A percentile compares a stretch with the other conserved stretches of the same genome.
Evolutionary conservation across 2,329 filamentous ascomycete genomes (phyloP).

Genomic region (Diaporthe longicolla): DNA sequence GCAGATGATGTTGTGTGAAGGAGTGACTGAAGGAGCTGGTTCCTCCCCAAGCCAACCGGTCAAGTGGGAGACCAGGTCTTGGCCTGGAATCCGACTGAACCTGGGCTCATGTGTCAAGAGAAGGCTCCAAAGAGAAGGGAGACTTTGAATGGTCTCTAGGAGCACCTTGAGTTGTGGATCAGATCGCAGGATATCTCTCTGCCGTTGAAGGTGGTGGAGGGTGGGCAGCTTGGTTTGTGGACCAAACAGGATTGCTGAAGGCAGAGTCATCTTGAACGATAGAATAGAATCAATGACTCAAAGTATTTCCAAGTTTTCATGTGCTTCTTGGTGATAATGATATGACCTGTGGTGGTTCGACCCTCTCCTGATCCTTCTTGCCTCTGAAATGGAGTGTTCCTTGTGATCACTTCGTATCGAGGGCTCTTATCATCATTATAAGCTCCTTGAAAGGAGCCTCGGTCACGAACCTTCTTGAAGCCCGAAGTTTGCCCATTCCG

Average conservation of each 20-base stretch:
- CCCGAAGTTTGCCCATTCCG: background rate
- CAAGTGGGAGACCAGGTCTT: background rate
- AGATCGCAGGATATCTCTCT: background rate
- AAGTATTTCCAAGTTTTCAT: background rate
- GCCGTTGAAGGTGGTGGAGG: constrained; percentile 9
- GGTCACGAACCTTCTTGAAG: background rate
- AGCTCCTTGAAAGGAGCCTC: background rate
- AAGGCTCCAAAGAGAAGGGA: background rate
- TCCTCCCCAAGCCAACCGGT: background rate
- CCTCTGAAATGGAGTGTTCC: background rate
- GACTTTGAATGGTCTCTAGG: background rate
- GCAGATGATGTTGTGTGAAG: constrained; percentile 18
- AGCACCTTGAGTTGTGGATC: background rate
- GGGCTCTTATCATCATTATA: constrained; percentile 1
- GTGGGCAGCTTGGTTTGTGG: background rate
- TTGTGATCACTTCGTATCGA: background rate
- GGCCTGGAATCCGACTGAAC: background rate
- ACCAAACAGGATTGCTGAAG: constrained; percentile 5
- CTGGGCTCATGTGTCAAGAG: background rate
- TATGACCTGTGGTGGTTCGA: background rate
- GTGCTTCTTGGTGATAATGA: background rate
- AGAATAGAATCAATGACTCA: background rate
- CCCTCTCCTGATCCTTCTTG: background rate
- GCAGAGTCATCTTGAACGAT: background rate
- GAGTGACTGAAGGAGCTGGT: background rate